Percentiles rank a stretch among this genome's conserved stretches.
These are phyloP conservation scores for Pelargonium citronellum DNA, from an alignment of 441 rosid genomes.

Conservation along the genomic window DNA sequence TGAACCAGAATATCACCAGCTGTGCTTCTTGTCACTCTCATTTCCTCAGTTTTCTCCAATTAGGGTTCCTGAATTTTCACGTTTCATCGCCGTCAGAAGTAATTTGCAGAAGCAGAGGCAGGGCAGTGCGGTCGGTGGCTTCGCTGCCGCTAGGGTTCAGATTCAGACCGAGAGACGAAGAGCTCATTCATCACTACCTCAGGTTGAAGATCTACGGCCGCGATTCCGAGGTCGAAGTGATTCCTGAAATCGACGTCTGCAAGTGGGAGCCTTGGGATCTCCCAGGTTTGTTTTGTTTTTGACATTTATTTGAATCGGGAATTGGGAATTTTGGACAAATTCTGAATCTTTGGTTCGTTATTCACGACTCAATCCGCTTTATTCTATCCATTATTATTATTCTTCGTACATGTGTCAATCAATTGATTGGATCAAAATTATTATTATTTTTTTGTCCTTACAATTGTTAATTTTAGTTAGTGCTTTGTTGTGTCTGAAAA, in stretches of 20 bases:
- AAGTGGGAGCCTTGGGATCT: constrained; percentile 94
- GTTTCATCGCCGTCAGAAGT: not conserved
- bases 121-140: constrained; percentile 38
- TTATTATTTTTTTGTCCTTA: not conserved
- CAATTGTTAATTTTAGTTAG: not conserved
- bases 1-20: not conserved
- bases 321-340: not conserved
- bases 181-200: constrained; percentile 74
- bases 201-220: constrained; percentile 75
- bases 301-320: not conserved
- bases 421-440: constrained; percentile 12
- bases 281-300: constrained; percentile 37
- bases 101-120: constrained; percentile 9
- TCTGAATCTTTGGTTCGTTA: constrained; percentile 31
- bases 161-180: constrained; percentile 87
- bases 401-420: not conserved
- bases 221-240: constrained; percentile 56
- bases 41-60: not conserved
- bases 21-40: not conserved
- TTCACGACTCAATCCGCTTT: not conserved
- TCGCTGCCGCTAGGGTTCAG: constrained; percentile 71
- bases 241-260: constrained; percentile 81
- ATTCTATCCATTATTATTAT: not conserved
- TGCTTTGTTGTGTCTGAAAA: constrained; percentile 12
- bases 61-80: not conserved